Conservation (phyloP, 2,329 filamentous ascomycete species). For the Endocalyx cinctus region DNA sequence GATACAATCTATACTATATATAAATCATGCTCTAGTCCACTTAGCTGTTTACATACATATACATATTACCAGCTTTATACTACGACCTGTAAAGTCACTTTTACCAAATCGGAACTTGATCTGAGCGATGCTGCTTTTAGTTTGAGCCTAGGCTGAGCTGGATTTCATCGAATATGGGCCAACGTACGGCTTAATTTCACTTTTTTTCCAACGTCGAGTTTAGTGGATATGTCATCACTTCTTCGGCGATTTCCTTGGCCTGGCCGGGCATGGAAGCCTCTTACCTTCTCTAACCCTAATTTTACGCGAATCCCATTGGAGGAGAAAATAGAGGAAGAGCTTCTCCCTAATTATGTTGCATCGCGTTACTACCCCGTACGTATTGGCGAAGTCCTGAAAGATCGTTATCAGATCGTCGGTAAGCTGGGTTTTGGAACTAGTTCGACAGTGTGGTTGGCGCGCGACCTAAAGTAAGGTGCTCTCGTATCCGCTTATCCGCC, state of each 20-base stretch:
- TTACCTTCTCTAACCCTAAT: conserved; percentile 11
- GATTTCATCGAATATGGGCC: too few species aligned
- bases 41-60: too few species aligned
- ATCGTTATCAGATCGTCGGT: conserved; percentile 18
- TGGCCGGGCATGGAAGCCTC: conserved; percentile 6
- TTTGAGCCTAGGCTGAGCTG: too few species aligned
- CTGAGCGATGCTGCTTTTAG: too few species aligned
- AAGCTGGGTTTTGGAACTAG: conserved; percentile 18
- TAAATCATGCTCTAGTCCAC: too few species aligned
- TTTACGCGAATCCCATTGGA: conserved; percentile 4
- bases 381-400: conserved; percentile 7
- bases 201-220: too few species aligned
- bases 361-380: conserved; percentile 11
- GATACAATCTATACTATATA: too few species aligned
- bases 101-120: too few species aligned
- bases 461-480: conserved; percentile 11
- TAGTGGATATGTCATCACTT: conserved; percentile 5
- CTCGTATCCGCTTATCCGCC: background rate
- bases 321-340: conserved; percentile 9
- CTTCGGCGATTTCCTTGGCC: conserved; percentile 7
- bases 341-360: conserved; percentile 6
- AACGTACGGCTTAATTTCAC: too few species aligned
- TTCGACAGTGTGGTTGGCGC: conserved; percentile 20
- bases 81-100: too few species aligned
- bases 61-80: too few species aligned